A percentile compares a stretch with the other conserved stretches of the same genome.
Evolutionary conservation across 345 rosid species (phyloP).

Genomic region (Pistacia atlantica): DNA sequence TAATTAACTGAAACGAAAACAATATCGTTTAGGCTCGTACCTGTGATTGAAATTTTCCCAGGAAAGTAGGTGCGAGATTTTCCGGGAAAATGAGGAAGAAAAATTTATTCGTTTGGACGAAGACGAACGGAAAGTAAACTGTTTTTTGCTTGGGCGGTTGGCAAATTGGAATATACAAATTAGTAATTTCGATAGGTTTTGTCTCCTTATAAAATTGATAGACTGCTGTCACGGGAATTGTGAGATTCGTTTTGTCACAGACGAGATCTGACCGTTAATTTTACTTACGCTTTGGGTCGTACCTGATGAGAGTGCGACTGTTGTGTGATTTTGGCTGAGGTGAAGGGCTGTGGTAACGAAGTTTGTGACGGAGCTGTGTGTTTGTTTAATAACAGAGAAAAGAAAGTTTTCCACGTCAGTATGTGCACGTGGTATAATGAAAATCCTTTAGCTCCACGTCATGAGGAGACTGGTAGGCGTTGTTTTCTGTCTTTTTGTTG

Average conservation of each 20-base stretch:
- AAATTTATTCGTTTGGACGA: background rate
- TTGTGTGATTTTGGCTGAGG: background rate
- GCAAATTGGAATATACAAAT: background rate
- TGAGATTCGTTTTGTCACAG: background rate
- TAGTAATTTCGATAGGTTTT: no score
- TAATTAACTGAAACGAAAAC: background rate
- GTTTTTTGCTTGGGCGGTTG: slow-evolving; percentile 12
- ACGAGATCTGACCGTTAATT: background rate
- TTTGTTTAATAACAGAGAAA: background rate
- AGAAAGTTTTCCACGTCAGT: background rate
- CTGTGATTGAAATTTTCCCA: background rate
- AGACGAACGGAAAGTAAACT: slow-evolving; percentile 1
- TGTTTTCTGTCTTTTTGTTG: background rate
- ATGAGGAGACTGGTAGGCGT: background rate
- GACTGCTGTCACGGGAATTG: background rate
- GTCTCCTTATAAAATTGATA: background rate
- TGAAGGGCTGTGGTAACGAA: background rate
- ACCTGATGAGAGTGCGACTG: background rate
- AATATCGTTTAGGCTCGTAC: background rate
- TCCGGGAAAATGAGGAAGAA: background rate
- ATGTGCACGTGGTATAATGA: background rate
- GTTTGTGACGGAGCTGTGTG: background rate
- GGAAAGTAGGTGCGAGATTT: background rate
- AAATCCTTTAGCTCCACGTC: background rate
- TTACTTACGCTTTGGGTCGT: background rate